Evolutionary conservation across 2,329 filamentous ascomycete species (phyloP), one percentile per base, ranked within the genome.

Genomic region (Sporothrix curviconia): DNA sequence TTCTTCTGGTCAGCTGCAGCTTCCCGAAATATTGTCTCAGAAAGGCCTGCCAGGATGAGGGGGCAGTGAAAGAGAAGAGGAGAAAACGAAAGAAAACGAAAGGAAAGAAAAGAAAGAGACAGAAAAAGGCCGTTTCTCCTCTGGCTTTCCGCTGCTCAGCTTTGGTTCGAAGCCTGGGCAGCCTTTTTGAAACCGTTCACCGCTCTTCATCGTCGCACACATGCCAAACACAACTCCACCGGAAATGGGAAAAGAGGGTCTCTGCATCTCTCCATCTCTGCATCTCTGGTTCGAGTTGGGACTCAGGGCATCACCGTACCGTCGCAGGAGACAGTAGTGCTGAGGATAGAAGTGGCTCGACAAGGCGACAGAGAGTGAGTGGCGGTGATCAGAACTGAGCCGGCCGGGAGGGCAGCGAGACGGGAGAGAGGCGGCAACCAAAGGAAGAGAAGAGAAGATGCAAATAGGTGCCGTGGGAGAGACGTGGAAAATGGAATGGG

Each of bases 391-490:
- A n/a, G 28, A 49, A 22, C 44, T 17, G 9, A 49, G 28, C 17
- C 17, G 17, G 28, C 34, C 17, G 11, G 34, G 11, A n/a, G n/a
- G n/a, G n/a, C 8, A 49, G 22, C 17, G 28, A n/a, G 19, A 36
- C 17, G 24, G 19, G 19, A 12, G 17, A 40, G 37, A 6, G 17
- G 4, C 47, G 47, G 32, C 7, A 40, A 39, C 17, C 14, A n/a
- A n/a, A 39, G 24, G 11, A 36, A 28, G 44, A n/a, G 11, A 3
- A 57, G 37, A 54, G 12, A 28, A 54, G 28, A 7, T 2, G 24
- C 30, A 55, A 56, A 64, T 61, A 60, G 63, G 47, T 47, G n/a
- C n/a, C n/a, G n/a, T n/a, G n/a, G n/a, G n/a, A n/a, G n/a, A 30
- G n/a, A 17, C 34, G 12, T 7, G 25, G 37, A 11, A 15, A 25